phyloP scores from a whole-genome alignment of 2,329 filamentous ascomycete species.

The Alternaria burnsii region DNA sequence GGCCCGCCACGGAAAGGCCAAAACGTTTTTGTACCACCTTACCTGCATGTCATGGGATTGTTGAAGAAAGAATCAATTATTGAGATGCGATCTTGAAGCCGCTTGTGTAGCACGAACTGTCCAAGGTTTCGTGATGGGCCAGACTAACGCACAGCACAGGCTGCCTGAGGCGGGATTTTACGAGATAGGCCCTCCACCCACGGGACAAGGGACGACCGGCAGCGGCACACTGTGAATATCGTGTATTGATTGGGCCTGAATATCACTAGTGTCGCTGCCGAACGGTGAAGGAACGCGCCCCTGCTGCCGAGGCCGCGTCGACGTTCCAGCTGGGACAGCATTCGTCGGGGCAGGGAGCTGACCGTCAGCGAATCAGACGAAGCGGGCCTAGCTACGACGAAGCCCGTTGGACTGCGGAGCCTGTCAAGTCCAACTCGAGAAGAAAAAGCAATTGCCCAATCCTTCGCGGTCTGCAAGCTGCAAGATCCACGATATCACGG shows the following conservation, averaged over 20 bases:
- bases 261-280: background rate
- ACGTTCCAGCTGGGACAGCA: background rate
- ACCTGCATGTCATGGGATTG: background rate
- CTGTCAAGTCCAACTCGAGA: background rate
- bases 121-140: background rate
- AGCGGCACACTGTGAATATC: background rate
- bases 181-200: background rate
- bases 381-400: background rate
- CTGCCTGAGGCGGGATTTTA: background rate
- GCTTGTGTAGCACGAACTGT: conserved; percentile 2
- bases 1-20: conserved; percentile 3
- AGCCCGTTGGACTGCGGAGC: background rate
- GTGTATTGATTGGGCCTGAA: background rate
- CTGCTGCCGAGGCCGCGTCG: background rate
- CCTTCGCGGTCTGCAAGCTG: conserved; percentile 1
- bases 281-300: conserved; percentile 1
- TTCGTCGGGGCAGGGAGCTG: background rate
- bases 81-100: background rate
- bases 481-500: background rate
- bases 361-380: background rate
- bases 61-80: background rate
- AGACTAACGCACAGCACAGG: background rate
- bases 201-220: background rate
- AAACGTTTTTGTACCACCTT: background rate
- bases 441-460: background rate